A percentile compares a stretch with the other conserved stretches of the same genome.
Conservation (phyloP, 2,329 filamentous ascomycete genomes). For the Aspergillus flavus region DNA sequence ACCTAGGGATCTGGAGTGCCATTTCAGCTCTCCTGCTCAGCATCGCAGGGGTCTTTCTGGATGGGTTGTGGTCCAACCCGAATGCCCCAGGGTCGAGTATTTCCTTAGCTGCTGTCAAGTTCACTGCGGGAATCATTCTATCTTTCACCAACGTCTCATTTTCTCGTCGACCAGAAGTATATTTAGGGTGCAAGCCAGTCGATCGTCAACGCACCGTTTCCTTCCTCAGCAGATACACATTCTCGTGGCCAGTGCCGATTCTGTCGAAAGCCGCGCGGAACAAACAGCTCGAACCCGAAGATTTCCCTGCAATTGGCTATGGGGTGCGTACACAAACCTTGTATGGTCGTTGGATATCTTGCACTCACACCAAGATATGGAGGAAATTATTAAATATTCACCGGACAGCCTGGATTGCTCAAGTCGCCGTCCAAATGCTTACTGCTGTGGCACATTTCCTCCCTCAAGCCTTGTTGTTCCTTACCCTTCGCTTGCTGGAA, state of each 20-base stretch:
- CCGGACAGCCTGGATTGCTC: conserved; percentile 55
- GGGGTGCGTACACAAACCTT: conserved; percentile 54
- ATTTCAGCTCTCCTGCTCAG: not conserved
- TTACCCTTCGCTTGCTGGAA: conserved; percentile 68
- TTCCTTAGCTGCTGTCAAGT: conserved; percentile 4
- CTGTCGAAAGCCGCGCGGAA: conserved; percentile 61
- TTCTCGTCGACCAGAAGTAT: conserved; percentile 68
- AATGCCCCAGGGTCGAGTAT: not conserved
- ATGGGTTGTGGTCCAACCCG: not conserved
- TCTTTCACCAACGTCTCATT: conserved; percentile 46
- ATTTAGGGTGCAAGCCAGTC: conserved; percentile 58
- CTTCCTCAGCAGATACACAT: conserved; percentile 64
- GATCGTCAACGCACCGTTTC: conserved; percentile 65
- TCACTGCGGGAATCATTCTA: conserved; percentile 3
- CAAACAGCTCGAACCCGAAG: conserved; percentile 61
- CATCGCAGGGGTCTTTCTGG: not conserved
- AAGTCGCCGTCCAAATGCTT: conserved; percentile 60
- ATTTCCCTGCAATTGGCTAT: conserved; percentile 64
- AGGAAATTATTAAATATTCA: conserved; percentile 62
- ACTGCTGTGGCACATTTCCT: conserved; percentile 63
- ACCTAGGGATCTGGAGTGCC: not conserved
- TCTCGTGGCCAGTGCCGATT: conserved; percentile 61
- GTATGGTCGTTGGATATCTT: conserved; percentile 6
- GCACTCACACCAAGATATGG: conserved; percentile 51
- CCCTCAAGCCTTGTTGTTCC: conserved; percentile 68